These are phyloP conservation scores for Fusarium sp. DNA, from an alignment of 2,329 filamentous ascomycete species.

Conservation along the genomic window DNA sequence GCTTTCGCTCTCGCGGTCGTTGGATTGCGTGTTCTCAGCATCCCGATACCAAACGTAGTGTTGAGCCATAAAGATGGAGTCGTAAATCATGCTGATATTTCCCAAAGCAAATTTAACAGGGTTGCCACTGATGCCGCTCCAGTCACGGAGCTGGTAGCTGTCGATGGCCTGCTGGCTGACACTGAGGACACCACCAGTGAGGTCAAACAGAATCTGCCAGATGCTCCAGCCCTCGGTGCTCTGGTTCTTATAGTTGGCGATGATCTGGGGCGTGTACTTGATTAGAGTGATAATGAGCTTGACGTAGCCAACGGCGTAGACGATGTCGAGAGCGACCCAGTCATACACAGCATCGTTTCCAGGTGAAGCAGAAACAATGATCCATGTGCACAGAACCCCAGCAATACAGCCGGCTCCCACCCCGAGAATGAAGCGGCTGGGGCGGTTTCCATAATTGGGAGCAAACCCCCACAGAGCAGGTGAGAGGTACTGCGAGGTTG, in stretches of 20 bases:
- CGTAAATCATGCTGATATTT: slow-evolving; percentile 88
- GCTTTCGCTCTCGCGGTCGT: slow-evolving; percentile 40
- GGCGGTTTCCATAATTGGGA: slow-evolving; percentile 66
- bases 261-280: slow-evolving; percentile 91
- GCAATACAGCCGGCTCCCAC: slow-evolving; percentile 76
- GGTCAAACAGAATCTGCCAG: slow-evolving; percentile 83
- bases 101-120: slow-evolving; percentile 89
- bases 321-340: slow-evolving; percentile 73
- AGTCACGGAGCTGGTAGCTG: slow-evolving; percentile 84
- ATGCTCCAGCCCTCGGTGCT: slow-evolving; percentile 93
- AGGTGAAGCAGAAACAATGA: slow-evolving; percentile 58
- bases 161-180: slow-evolving; percentile 86
- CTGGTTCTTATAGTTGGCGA: slow-evolving; percentile 84
- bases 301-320: slow-evolving; percentile 82
- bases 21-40: slow-evolving; percentile 19
- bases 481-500: slow-evolving; percentile 82
- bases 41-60: slow-evolving; percentile 82
- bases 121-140: slow-evolving; percentile 91
- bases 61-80: slow-evolving; percentile 86
- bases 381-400: slow-evolving; percentile 65
- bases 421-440: slow-evolving; percentile 71
- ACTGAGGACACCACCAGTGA: slow-evolving; percentile 83
- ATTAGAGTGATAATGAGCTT: slow-evolving; percentile 89
- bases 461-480: slow-evolving; percentile 80
- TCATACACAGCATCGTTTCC: slow-evolving; percentile 55